Conservation (phyloP, 2,329 filamentous ascomycete species). For the Dactylonectria estremocensis region DNA sequence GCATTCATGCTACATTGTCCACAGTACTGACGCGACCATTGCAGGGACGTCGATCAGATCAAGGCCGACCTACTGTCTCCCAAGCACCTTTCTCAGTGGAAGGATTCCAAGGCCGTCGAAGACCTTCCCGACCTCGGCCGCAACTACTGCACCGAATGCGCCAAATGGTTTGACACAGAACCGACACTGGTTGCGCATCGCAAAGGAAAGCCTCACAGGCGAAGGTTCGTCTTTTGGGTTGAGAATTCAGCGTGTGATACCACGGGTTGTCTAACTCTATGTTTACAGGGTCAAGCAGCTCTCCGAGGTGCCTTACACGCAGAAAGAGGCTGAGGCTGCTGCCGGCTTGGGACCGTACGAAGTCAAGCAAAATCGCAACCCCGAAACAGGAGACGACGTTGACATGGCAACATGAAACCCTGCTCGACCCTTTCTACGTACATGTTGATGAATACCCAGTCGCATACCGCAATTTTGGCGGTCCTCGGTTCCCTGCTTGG, state of each 20-base stretch:
- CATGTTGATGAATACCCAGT: constrained; percentile 10
- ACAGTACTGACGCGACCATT: constrained; percentile 5
- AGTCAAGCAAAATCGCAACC: constrained; percentile 41
- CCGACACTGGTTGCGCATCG: constrained; percentile 81
- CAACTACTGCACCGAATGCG: constrained; percentile 92
- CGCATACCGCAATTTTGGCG: neutral
- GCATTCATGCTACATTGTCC: neutral
- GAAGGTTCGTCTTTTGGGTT: constrained; percentile 67
- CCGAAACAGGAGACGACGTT: constrained; percentile 47
- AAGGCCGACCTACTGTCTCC: constrained; percentile 84
- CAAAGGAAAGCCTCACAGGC: constrained; percentile 94
- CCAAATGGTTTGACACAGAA: constrained; percentile 96
- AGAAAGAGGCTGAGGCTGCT: constrained; percentile 88
- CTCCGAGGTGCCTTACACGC: constrained; percentile 87
- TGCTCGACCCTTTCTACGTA: constrained; percentile 21
- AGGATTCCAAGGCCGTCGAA: constrained; percentile 83
- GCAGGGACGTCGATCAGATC: constrained; percentile 93
- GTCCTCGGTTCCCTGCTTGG: neutral
- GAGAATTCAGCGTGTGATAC: constrained; percentile 19
- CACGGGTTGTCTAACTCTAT: constrained; percentile 39
- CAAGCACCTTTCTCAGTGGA: constrained; percentile 85
- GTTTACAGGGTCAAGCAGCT: constrained; percentile 81
- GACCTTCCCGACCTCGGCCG: constrained; percentile 90
- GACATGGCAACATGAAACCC: constrained; percentile 53
- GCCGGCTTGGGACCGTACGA: constrained; percentile 79